phyloP scores from a whole-genome alignment of 371 early-diverging fungal genomes.

The Mortierella polycephala region DNA sequence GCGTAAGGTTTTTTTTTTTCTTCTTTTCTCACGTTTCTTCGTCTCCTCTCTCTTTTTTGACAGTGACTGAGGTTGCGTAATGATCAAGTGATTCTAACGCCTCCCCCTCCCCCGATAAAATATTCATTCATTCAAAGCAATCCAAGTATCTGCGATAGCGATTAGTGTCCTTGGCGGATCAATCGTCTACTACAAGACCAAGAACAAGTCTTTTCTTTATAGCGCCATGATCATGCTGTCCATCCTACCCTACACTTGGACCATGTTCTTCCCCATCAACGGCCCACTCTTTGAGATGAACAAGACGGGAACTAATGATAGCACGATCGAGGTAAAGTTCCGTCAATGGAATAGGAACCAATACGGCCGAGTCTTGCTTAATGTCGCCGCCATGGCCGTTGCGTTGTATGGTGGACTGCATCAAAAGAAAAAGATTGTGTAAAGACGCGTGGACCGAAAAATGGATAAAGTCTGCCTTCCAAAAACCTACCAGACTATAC shows the following conservation, averaged over 20 bases:
- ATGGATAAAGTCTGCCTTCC: no score
- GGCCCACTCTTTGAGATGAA: constrained; percentile 10
- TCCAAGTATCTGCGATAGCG: constrained; percentile 18
- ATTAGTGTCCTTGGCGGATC: constrained; percentile 14
- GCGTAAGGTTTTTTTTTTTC: constrained; percentile 8
- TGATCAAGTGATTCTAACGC: background rate
- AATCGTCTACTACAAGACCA: constrained; percentile 26
- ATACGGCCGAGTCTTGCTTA: constrained; percentile 8
- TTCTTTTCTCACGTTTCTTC: background rate
- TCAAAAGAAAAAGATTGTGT: background rate
- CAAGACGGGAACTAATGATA: constrained; percentile 8
- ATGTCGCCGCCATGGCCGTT: constrained; percentile 9
- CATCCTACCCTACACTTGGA: constrained; percentile 21
- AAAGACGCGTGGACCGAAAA: background rate
- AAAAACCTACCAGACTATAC: background rate
- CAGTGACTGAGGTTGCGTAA: background rate
- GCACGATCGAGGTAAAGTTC: constrained; percentile 9
- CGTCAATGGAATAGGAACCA: constrained; percentile 18
- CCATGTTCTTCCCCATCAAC: constrained; percentile 26
- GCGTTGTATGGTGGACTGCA: constrained; percentile 7
- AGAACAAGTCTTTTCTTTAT: constrained; percentile 20
- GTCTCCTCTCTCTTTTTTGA: background rate
- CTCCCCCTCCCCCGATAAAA: background rate
- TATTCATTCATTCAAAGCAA: constrained; percentile 6
- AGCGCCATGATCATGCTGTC: constrained; percentile 16